Conservation (phyloP, 2,329 filamentous ascomycete species). For the Dendryphion nanum region DNA sequence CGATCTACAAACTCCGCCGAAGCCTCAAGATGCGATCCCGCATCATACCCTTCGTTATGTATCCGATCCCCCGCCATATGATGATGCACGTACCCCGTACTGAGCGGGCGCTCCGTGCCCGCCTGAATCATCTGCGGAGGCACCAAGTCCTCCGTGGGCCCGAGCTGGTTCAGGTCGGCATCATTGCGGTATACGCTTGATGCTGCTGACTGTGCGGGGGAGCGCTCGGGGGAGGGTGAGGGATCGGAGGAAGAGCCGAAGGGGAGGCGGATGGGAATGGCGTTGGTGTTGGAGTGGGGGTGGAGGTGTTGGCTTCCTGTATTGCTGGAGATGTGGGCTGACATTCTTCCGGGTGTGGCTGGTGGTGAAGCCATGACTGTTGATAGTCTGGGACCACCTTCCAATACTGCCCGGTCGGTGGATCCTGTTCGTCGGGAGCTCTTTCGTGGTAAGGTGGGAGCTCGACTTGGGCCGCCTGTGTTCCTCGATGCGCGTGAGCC, state of each 20-base stretch:
- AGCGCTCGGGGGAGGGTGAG: conserved; percentile 36
- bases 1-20: conserved; percentile 38
- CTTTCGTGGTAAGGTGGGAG: conserved; percentile 62
- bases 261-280: conserved; percentile 30
- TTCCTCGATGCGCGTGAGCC: conserved; percentile 57
- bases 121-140: conserved; percentile 18
- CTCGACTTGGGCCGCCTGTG: conserved; percentile 28
- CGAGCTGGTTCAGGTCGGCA: conserved; percentile 15
- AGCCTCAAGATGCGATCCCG: conserved; percentile 32
- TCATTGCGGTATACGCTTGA: conserved; percentile 31
- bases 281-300: conserved; percentile 14
- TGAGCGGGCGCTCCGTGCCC: conserved; percentile 27
- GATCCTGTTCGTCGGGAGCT: conserved; percentile 56
- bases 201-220: conserved; percentile 31
- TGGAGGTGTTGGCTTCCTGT: conserved; percentile 21
- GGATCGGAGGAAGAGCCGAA: conserved; percentile 35
- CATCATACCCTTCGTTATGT: conserved; percentile 29
- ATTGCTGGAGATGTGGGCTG: conserved; percentile 5
- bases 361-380: conserved; percentile 24
- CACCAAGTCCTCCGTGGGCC: conserved; percentile 6
- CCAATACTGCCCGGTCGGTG: conserved; percentile 25
- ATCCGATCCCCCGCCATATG: conserved; percentile 39
- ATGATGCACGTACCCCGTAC: conserved; percentile 40
- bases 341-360: conserved; percentile 13
- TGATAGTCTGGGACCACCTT: conserved; percentile 24